Percentiles rank a stretch among this genome's conserved stretches.
These are phyloP conservation scores for Corylus americana DNA, from an alignment of 306 rosid species.

Conservation along the genomic window DNA sequence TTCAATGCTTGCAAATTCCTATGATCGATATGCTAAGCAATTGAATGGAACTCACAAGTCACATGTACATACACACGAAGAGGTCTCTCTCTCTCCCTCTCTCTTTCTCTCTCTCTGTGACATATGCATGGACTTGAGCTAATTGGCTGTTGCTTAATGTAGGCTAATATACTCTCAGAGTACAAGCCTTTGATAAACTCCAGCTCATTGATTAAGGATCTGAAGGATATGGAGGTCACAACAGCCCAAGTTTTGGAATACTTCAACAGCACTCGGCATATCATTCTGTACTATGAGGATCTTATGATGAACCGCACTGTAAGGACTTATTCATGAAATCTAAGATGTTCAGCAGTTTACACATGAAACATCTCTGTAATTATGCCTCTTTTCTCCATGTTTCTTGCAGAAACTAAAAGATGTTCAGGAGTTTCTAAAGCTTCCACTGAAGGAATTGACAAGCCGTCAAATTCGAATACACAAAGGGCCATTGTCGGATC, in stretches of 20 bases:
- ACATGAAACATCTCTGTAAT: background rate
- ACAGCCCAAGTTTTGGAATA: conserved; percentile 59
- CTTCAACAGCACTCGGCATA: conserved; percentile 77
- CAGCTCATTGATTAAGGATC: conserved; percentile 52
- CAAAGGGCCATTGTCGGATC: conserved; percentile 66
- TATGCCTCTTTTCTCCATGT: background rate
- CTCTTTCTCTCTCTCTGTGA: background rate
- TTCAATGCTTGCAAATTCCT: conserved; percentile 85
- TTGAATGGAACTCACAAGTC: conserved; percentile 95
- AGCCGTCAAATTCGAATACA: conserved; percentile 91
- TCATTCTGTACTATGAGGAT: conserved; percentile 81
- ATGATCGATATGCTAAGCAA: conserved; percentile 84
- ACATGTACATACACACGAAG: conserved; percentile 85
- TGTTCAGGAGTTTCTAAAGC: conserved; percentile 66
- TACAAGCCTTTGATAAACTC: conserved; percentile 78
- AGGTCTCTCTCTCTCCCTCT: conserved; percentile 42
- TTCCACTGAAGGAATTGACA: conserved; percentile 62
- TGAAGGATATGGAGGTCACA: conserved; percentile 66
- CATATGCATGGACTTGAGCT: conserved; percentile 21
- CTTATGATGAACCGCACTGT: conserved; percentile 67
- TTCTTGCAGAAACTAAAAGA: conserved; percentile 69
- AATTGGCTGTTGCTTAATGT: conserved; percentile 21
- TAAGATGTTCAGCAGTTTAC: no score
- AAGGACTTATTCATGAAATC: conserved; percentile 32
- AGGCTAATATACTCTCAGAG: conserved; percentile 81